Conservation (phyloP, 2,329 filamentous ascomycete species). For the Plenodomus lindquistii region DNA sequence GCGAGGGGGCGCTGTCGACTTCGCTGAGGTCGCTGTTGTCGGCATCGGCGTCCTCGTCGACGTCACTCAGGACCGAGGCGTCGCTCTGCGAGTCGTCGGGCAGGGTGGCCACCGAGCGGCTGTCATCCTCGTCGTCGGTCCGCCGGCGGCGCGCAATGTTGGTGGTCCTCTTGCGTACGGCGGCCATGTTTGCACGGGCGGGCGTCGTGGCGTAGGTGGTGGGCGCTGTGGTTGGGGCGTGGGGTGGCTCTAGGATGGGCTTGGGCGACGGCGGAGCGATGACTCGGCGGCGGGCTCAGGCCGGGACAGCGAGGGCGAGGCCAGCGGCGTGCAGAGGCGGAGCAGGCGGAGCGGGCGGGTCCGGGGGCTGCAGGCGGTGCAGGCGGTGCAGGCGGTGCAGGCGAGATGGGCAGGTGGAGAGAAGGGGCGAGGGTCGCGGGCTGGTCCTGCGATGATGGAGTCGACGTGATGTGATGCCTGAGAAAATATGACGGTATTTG, state of each 20-base stretch:
- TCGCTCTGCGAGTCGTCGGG: conserved; percentile 68
- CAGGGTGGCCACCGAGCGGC: conserved; percentile 50
- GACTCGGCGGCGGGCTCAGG: conserved; percentile 27
- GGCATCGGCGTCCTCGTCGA: conserved; percentile 62
- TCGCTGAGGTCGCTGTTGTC: conserved; percentile 63
- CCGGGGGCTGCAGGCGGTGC: conserved; percentile 16
- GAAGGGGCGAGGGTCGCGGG: neutral
- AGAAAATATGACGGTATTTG: conserved; percentile 41
- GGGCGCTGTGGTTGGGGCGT: conserved; percentile 21
- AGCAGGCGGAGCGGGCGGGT: conserved; percentile 17
- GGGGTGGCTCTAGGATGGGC: conserved; percentile 24
- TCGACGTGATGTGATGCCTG: conserved; percentile 33
- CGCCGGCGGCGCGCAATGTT: conserved; percentile 44
- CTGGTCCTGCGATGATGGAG: neutral
- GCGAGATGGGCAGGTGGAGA: conserved; percentile 27
- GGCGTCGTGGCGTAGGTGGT: conserved; percentile 12
- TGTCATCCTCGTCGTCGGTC: conserved; percentile 46
- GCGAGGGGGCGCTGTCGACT: conserved; percentile 47
- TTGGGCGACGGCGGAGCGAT: conserved; percentile 23
- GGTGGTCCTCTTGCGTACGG: conserved; percentile 41
- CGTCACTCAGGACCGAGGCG: conserved; percentile 60
- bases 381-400: conserved; percentile 14
- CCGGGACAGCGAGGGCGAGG: conserved; percentile 12
- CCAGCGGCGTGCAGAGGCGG: conserved; percentile 16
- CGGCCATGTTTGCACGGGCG: conserved; percentile 38